These are phyloP conservation scores for Pholiota conissans DNA, from an alignment of 768 basidiomycete species.

Conservation along the genomic window DNA sequence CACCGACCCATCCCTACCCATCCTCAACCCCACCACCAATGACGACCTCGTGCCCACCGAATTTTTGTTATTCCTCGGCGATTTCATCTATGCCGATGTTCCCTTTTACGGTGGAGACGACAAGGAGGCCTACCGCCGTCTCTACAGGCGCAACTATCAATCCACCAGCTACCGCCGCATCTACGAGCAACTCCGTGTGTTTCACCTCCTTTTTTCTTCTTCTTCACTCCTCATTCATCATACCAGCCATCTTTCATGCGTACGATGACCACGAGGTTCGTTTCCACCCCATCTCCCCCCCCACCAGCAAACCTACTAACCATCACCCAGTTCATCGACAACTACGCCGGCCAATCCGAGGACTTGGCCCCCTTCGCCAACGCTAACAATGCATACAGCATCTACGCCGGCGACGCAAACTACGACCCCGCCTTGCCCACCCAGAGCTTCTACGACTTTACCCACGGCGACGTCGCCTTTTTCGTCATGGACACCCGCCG, in stretches of 20 bases:
- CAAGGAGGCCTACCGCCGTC: conserved; percentile 56
- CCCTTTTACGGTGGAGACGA: conserved; percentile 62
- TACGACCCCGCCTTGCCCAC: conserved; percentile 48
- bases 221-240: background rate
- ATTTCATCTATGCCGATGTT: conserved; percentile 77
- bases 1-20: background rate
- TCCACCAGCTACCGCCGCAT: conserved; percentile 65
- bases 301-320: background rate
- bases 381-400: conserved; percentile 56
- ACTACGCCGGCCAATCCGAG: conserved; percentile 59
- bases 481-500: conserved; percentile 75
- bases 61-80: conserved; percentile 72
- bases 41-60: conserved; percentile 32
- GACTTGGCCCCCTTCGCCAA: conserved; percentile 57
- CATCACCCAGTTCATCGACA: conserved; percentile 54
- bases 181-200: conserved; percentile 70
- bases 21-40: no score
- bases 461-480: conserved; percentile 66
- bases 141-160: conserved; percentile 68
- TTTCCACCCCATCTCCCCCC: background rate
- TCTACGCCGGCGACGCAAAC: conserved; percentile 67
- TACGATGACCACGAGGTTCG: conserved; percentile 75
- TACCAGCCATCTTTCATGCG: conserved; percentile 61
- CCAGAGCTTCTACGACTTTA: conserved; percentile 52
- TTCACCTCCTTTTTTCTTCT: background rate